These are phyloP conservation scores for Paratrimastix pyriformis DNA, from an alignment of 78 protist genomes.

Conservation along the genomic window DNA sequence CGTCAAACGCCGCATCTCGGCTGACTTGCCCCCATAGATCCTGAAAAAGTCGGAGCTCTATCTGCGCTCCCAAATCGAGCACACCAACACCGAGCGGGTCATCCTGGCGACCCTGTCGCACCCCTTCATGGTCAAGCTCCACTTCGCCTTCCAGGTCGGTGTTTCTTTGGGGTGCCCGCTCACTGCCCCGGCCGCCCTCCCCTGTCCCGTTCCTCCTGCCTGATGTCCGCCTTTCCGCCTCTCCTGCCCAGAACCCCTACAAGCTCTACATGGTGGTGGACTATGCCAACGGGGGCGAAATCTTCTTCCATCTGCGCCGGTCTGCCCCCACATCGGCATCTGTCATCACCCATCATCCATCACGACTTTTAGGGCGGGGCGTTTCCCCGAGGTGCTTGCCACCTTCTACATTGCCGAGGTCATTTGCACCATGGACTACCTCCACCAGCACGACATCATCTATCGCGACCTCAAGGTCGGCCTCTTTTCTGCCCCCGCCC, in stretches of 20 bases:
- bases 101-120: not conserved
- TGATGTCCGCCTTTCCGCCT: not conserved
- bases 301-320: conserved; percentile 11
- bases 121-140: conserved; percentile 6
- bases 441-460: conserved; percentile 10
- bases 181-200: too few species aligned
- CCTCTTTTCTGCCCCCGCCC: too few species aligned
- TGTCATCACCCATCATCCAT: not conserved
- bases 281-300: conserved; percentile 11
- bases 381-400: conserved; percentile 15
- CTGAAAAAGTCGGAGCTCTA: conserved; percentile 5
- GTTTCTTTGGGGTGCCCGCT: not conserved
- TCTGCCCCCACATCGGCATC: not conserved
- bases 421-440: not conserved
- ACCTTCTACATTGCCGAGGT: not conserved
- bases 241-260: not conserved
- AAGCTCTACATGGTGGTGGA: conserved; percentile 6
- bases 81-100: conserved; percentile 30
- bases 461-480: too few species aligned
- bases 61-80: not conserved
- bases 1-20: not conserved
- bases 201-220: too few species aligned
- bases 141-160: conserved; percentile 11
- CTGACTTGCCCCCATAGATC: not conserved
- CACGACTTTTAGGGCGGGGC: conserved; percentile 3